Conservation (phyloP, 2,329 filamentous ascomycete species). For the Trichoderma sp. region DNA sequence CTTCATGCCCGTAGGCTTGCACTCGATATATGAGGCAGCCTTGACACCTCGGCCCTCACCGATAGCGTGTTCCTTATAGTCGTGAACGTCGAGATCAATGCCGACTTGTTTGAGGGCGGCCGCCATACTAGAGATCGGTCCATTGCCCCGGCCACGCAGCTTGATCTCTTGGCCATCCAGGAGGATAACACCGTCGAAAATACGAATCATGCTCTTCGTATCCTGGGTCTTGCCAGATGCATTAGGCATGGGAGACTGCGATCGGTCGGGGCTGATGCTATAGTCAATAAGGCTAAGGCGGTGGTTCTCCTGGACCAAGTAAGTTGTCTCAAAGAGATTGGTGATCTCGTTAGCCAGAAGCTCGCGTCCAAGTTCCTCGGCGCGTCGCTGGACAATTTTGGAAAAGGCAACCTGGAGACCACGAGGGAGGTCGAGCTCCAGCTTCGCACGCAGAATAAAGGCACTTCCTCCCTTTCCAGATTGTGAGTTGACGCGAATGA, state of each 20-base stretch:
- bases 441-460: neutral
- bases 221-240: neutral
- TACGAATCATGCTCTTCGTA: slow-evolving; percentile 6
- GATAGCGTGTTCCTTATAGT: slow-evolving; percentile 7
- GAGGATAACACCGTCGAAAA: slow-evolving; percentile 1
- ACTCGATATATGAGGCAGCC: slow-evolving; percentile 2
- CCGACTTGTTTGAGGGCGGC: neutral
- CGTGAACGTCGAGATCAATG: slow-evolving; percentile 2
- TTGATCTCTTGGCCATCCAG: neutral
- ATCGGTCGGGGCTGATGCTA: neutral
- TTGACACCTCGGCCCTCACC: slow-evolving; percentile 2
- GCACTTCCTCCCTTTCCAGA: slow-evolving; percentile 3
- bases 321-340: neutral
- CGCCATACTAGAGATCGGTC: slow-evolving; percentile 6
- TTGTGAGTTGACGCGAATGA: slow-evolving; percentile 8
- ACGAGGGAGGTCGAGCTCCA: slow-evolving; percentile 5
- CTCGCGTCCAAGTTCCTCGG: slow-evolving; percentile 6
- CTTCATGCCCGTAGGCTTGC: slow-evolving; percentile 5
- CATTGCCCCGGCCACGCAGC: neutral
- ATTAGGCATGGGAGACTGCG: slow-evolving; percentile 1
- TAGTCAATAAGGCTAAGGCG: slow-evolving; percentile 6
- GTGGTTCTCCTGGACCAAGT: neutral
- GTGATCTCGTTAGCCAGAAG: slow-evolving; percentile 2
- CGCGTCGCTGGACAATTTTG: neutral
- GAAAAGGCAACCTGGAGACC: slow-evolving; percentile 1